Conservation (phyloP, 2,329 filamentous ascomycete genomes). For the Tetracladium maxilliforme region DNA sequence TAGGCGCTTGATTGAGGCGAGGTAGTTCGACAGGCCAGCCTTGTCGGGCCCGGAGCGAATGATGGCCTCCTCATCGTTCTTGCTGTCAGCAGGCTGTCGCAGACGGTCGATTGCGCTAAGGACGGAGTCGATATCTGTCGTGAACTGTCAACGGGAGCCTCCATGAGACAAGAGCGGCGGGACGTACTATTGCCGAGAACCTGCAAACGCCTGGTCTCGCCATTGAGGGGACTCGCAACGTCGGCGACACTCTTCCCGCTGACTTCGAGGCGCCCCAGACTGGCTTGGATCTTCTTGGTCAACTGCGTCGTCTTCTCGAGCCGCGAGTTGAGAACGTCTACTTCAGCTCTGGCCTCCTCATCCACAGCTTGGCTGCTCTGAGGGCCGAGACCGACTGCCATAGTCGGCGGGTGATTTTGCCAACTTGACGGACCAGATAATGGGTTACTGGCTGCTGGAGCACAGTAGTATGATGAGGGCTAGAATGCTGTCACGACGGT, state of each 20-base stretch:
- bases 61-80: conserved; percentile 81
- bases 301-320: conserved; percentile 87
- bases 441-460: too few species aligned
- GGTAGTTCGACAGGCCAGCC: conserved; percentile 69
- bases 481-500: too few species aligned
- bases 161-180: neutral
- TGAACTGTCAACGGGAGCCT: conserved; percentile 6
- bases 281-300: conserved; percentile 91
- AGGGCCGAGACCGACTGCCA: neutral
- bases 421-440: too few species aligned
- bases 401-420: conserved; percentile 1
- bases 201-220: conserved; percentile 81
- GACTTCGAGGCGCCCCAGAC: conserved; percentile 66
- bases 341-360: conserved; percentile 54
- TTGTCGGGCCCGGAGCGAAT: conserved; percentile 77
- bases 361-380: conserved; percentile 26
- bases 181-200: conserved; percentile 63
- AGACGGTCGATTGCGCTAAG: conserved; percentile 78
- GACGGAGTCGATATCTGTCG: conserved; percentile 67
- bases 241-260: conserved; percentile 85
- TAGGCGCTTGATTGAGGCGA: conserved; percentile 78
- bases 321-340: conserved; percentile 55
- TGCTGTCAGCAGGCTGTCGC: conserved; percentile 82
- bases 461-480: too few species aligned
- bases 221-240: conserved; percentile 82